Conservation (phyloP, 371 early-diverging fungal genomes). For the Synchytrium microbalum region DNA sequence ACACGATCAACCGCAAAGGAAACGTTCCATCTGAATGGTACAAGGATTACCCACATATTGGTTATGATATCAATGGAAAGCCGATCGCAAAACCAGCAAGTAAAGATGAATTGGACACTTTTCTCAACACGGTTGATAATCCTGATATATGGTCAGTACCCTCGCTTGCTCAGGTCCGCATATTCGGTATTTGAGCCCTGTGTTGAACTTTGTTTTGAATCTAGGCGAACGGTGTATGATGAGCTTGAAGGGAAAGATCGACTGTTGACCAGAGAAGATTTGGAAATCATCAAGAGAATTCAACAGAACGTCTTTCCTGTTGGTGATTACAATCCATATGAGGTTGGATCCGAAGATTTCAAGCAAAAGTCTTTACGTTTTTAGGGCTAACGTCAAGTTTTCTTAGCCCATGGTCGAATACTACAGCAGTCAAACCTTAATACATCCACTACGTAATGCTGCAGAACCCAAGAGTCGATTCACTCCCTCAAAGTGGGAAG, state of each 20-base stretch:
- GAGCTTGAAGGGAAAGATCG: constrained; percentile 70
- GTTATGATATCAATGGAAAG: constrained; percentile 90
- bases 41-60: constrained; percentile 90
- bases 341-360: constrained; percentile 25
- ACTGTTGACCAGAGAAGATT: constrained; percentile 74
- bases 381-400: background rate
- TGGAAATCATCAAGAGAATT: constrained; percentile 83
- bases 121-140: constrained; percentile 85
- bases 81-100: constrained; percentile 76
- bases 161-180: background rate
- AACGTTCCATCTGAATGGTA: constrained; percentile 96
- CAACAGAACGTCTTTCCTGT: constrained; percentile 77
- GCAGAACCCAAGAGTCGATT: constrained; percentile 95
- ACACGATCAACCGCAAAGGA: constrained; percentile 59
- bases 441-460: constrained; percentile 69
- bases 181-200: background rate
- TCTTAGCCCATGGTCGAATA: constrained; percentile 75
- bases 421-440: constrained; percentile 76
- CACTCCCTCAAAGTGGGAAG: constrained; percentile 90
- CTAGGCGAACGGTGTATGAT: constrained; percentile 74
- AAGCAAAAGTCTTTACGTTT: background rate
- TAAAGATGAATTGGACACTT: constrained; percentile 81
- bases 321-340: constrained; percentile 77
- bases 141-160: constrained; percentile 70
- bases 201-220: background rate